Base-by-base conservation (phyloP, 2,329 filamentous ascomycete genomes). In the Venturiaceae sp. region DNA sequence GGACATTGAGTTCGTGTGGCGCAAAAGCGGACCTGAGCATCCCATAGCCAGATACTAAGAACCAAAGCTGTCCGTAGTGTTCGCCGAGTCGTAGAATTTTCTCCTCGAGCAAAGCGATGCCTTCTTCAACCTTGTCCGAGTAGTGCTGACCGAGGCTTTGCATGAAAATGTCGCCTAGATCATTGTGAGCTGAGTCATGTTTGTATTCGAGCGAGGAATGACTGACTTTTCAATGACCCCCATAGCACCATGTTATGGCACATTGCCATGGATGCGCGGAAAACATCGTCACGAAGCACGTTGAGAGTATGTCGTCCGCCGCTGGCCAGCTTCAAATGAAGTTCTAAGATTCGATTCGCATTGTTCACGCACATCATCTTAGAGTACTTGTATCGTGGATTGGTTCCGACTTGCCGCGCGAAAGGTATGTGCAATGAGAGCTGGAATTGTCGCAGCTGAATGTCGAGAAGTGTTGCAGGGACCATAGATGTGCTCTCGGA, bases 391-490 rank as follows among this genome's bases (percentile, higher is more conserved):
- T 36, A 46, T 4, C 55, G 55, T 11, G 55, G 44, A 19, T 57
- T 33, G 8, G 30, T 33, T 1, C 28, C 41, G n/a, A 37, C 23
- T 30, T 19, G 23, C 19, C 55, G 37, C 19, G 55, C 55, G 32
- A 37, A 55, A 8, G 46, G 57, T 26, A 54, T 21, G 57, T 58
- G 57, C 14, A 58, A 11, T 28, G 32, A 28, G 5, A 58, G 57
- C 46, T 30, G 47, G 39, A 41, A 41, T 41, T 58, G 57, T 28
- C 28, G 44, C 30, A 58, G n/a, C 30, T 58, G 57, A 26, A 58
- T 30, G 6, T 58, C 57, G 26, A 58, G 47, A 23, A 58, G 32
- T 5, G 34, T 26, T 14, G 55, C 55, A 3, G 55, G 55, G 5
- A 47, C 41, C 23, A 19, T 23, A 3, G 55, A 7, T 5, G 30